Percentiles rank a stretch among this genome's conserved stretches.
These are phyloP conservation scores for Scheffersomyces illinoinensis DNA, from an alignment of 1,139 yeast genomes.

Conservation along the genomic window DNA sequence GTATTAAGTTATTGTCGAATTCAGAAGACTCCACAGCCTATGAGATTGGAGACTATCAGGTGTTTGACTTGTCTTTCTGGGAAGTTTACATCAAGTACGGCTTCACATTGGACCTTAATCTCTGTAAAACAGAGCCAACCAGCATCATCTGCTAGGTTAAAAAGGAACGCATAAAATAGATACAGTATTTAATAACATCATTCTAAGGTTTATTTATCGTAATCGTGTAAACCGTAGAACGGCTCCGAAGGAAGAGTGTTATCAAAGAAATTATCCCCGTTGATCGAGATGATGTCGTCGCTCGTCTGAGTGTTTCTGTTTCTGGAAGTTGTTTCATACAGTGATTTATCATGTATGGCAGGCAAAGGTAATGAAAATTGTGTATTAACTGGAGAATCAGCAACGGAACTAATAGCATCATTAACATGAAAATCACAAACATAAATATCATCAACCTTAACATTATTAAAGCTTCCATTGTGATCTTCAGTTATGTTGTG, in stretches of 20 bases:
- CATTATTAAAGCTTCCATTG: too few relatives aligned
- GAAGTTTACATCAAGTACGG: conserved; percentile 42
- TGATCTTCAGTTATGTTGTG: background rate
- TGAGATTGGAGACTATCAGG: conserved; percentile 45
- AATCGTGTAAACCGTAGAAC: conserved; percentile 3
- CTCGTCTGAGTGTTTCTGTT: background rate
- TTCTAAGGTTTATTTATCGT: conserved; percentile 2
- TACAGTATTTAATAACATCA: conserved; percentile 4
- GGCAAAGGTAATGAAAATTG: background rate
- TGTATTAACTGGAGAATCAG: background rate
- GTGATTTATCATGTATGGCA: background rate
- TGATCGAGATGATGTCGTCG: background rate
- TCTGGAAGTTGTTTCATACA: background rate
- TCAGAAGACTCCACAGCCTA: conserved; percentile 15
- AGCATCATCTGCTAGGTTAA: conserved; percentile 18
- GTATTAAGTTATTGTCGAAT: conserved; percentile 22
- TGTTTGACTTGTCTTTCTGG: conserved; percentile 47
- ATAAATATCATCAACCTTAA: background rate
- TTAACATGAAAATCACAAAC: background rate
- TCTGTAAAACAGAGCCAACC: conserved; percentile 34
- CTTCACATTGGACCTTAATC: conserved; percentile 34
- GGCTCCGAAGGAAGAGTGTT: conserved; percentile 7
- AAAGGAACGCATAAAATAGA: conserved; percentile 7
- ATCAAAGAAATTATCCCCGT: conserved; percentile 1
- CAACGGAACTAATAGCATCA: background rate